A percentile compares a stretch with the other conserved stretches of the same genome.
These are phyloP conservation scores for Phytophthora fragariaefolia DNA, from an alignment of 352 stramenopile genomes.

Conservation along the genomic window DNA sequence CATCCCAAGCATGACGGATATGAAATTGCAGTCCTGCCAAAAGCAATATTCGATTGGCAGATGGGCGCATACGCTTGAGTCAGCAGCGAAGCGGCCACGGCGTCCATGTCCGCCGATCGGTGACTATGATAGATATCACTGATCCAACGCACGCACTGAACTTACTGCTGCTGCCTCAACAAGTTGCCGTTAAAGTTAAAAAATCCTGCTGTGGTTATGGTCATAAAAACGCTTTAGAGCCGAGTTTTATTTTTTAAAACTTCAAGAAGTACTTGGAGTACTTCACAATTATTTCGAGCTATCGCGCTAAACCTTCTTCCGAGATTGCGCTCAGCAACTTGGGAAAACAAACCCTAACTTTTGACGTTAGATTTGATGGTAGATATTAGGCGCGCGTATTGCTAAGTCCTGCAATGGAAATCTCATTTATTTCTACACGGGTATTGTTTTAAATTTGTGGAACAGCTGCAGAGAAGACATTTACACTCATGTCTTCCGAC, in stretches of 20 bases:
- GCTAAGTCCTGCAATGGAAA: background rate
- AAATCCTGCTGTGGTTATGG: constrained; percentile 40
- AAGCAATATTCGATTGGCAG: background rate
- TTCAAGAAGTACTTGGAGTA: constrained; percentile 13
- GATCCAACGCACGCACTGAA: too few species aligned
- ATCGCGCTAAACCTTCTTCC: constrained; percentile 47
- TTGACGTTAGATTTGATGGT: constrained; percentile 56
- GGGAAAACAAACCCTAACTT: constrained; percentile 45
- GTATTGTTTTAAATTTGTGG: constrained; percentile 68
- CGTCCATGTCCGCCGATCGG: too few species aligned
- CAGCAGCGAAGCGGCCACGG: too few species aligned
- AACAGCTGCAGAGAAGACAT: constrained; percentile 63
- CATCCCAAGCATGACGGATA: constrained; percentile 1
- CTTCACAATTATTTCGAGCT: constrained; percentile 53
- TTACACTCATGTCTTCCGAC: constrained; percentile 46
- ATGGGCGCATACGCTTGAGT: too few species aligned
- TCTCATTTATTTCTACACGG: constrained; percentile 12
- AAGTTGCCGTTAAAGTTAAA: constrained; percentile 48
- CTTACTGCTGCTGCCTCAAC: too few species aligned
- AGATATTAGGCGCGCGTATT: background rate
- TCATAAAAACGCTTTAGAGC: constrained; percentile 46
- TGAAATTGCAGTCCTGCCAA: constrained; percentile 1
- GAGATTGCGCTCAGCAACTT: constrained; percentile 65
- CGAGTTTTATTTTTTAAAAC: too few species aligned
- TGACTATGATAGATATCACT: too few species aligned